Evolutionary conservation across 2,329 filamentous ascomycete genomes (phyloP), one percentile per base, ranked within the genome.

Genomic region (Aspergillus sp.): DNA sequence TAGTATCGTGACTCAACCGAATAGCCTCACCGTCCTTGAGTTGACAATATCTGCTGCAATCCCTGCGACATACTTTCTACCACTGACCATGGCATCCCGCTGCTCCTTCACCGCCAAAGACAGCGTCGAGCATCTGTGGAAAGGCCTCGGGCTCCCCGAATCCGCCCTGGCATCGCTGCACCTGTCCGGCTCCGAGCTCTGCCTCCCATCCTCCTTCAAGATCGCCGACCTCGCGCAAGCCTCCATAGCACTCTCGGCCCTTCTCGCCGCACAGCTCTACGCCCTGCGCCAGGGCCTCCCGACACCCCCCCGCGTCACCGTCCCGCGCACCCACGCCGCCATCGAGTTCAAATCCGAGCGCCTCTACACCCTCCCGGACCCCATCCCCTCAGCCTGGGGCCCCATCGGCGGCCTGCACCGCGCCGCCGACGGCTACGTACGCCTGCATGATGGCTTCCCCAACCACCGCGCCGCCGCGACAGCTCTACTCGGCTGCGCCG

Each of bases 311-410:
- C 55, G 21, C 0, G 74, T 82, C 1, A 71, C 60, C 1, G 76
- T 83, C 0, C 68, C 74, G 1, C 66, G 73, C 0, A 65, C 73
- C 19, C 78, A 81, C 55, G 80, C 81, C 0, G 64, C 70, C 5
- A 61, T 76, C 3, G 81, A 84, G 55, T 85, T 82, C 66, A 75
- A 76, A 19, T 82, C 80, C 0, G 80, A 83, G 55, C 65, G 75
- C 1, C 64, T 83, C 1, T 81, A 81, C 51, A 65, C 64, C 0
- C 62, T 84, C 3, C 63, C 76, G 20, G 72, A 70, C 3, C 62
- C 68, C 61, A 68, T 2, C 25, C 66, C 0, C 59, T 64, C 0
- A 65, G 71, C 0, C 0, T 78, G 72, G 67, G 75, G 74, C 0
- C 64, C 71, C 0, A 72, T 84, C 3, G 79, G 81, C 2, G 82